Conservation (phyloP, 2,329 filamentous ascomycete species). For the Dendrostoma leiphaemia region DNA sequence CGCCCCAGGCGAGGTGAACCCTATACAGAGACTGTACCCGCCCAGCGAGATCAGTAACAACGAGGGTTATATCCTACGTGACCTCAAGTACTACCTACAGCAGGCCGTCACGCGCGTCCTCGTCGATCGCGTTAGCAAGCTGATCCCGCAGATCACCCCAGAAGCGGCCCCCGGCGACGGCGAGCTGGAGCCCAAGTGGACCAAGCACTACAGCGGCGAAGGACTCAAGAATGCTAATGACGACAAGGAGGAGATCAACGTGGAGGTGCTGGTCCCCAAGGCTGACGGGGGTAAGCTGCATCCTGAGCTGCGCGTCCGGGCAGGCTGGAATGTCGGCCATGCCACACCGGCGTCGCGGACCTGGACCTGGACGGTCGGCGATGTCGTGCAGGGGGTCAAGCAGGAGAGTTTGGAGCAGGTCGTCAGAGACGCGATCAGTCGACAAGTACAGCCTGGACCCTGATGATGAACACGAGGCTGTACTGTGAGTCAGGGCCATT, state of each 20-base stretch:
- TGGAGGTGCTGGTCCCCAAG: constrained; percentile 3
- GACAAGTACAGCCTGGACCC: constrained; percentile 3
- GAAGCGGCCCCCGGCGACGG: constrained; percentile 2
- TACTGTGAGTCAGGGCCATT: too few relatives aligned
- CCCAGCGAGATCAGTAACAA: constrained; percentile 33
- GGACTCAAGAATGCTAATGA: constrained; percentile 11
- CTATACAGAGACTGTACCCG: constrained; percentile 38
- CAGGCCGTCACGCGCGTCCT: constrained; percentile 41
- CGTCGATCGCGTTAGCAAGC: constrained; percentile 30
- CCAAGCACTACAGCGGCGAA: constrained; percentile 31
- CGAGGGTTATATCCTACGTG: constrained; percentile 41
- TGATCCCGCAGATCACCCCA: constrained; percentile 24
- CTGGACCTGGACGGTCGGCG: constrained; percentile 19
- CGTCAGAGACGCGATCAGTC: constrained; percentile 11
- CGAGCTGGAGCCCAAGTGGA: constrained; percentile 24
- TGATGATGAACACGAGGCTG: not conserved
- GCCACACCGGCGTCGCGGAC: constrained; percentile 3
- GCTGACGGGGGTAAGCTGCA: not conserved
- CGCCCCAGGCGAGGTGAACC: constrained; percentile 22
- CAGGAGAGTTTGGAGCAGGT: constrained; percentile 15
- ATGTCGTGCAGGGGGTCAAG: constrained; percentile 11
- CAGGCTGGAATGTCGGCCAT: constrained; percentile 14
- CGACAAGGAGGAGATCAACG: constrained; percentile 2
- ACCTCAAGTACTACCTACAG: constrained; percentile 45
- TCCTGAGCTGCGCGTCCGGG: constrained; percentile 16